Base-by-base conservation (phyloP, 768 basidiomycete genomes). In the Dictyophora rubrovolvata region DNA sequence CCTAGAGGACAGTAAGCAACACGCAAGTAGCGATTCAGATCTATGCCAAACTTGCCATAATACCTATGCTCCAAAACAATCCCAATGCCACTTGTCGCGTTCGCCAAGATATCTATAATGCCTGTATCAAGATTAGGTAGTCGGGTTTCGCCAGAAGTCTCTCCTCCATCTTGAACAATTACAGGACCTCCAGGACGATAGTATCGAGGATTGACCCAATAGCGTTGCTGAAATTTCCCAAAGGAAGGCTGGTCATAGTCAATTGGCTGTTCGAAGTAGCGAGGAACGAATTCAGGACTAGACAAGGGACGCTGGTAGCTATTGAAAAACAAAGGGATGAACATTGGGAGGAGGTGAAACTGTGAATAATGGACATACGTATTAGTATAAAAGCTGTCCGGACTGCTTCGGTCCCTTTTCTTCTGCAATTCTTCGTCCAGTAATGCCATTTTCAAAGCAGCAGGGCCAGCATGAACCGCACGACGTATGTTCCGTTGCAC, bases 1-100 rank as follows among this genome's bases (percentile, higher is more conserved):
- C 89, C 88, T 89, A 55, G 18, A 61, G 20, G 33, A 10, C 28
- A 28, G 28, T 28, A 28, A 28, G 28, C 28, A 17, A 50, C 35
- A 51, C 34, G 21, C 52, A 11, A 59, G 64, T 53, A 67, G 53
- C 64, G 61, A 46, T 59, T 56, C 55, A 48, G 20, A 36, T 20
- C 20, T 12, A 54, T 11, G n/a, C 36, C n/a, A 7, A 28, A 65
- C 73, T 16, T 59, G 73, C 93, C 91, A 68, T 95, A 95, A 69
- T 87, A 93, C 62, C 93, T 80, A 70, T 97, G 93, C 69, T 97
- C 93, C 36, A 97, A 76, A n/a, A 97, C 82, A 47, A 96, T 81
- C 18, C 88, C 87, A 5, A 97, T 77, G 5, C 95, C 95, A n/a
- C 84, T 80, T 0, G 92, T 95, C 18, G 86, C 86, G 57, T 80